A percentile compares a stretch with the other conserved stretches of the same genome.
phyloP scores from a whole-genome alignment of 495 filamentous ascomycete genomes.

The Trypethelium eluteriae region DNA sequence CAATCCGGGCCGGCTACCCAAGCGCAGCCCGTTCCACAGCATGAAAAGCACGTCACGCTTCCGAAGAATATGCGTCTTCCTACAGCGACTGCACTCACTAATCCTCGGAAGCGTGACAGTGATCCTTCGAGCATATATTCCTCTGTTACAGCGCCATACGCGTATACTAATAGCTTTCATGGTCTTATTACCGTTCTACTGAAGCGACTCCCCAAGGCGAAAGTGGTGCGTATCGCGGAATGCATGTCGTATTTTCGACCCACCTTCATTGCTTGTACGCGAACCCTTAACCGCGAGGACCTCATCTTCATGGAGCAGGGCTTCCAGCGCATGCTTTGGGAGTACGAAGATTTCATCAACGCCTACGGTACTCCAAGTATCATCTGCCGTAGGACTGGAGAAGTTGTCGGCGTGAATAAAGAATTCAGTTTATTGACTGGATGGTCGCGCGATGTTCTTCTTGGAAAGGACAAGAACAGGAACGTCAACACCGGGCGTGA shows the following conservation, averaged over 20 bases:
- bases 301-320: conserved; percentile 96
- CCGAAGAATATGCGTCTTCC: conserved; percentile 12
- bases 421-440: conserved; percentile 91
- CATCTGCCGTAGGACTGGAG: conserved; percentile 83
- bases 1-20: not conserved
- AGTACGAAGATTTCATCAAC: conserved; percentile 87
- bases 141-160: conserved; percentile 79
- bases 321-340: conserved; percentile 84
- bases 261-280: conserved; percentile 81
- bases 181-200: conserved; percentile 74
- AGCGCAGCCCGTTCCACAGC: conserved; percentile 31
- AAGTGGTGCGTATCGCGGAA: conserved; percentile 71
- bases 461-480: conserved; percentile 80
- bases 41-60: conserved; percentile 21
- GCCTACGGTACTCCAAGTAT: conserved; percentile 82
- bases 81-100: conserved; percentile 39
- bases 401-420: conserved; percentile 85
- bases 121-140: conserved; percentile 84
- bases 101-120: conserved; percentile 49
- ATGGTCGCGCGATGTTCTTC: conserved; percentile 83
- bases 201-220: conserved; percentile 61
- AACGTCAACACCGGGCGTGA: conserved; percentile 68
- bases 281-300: conserved; percentile 73
- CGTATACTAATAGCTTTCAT: conserved; percentile 85
- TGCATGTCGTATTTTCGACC: conserved; percentile 83